Base-by-base conservation (phyloP, 257 asterid species). In the Salvia rosmarinus region DNA sequence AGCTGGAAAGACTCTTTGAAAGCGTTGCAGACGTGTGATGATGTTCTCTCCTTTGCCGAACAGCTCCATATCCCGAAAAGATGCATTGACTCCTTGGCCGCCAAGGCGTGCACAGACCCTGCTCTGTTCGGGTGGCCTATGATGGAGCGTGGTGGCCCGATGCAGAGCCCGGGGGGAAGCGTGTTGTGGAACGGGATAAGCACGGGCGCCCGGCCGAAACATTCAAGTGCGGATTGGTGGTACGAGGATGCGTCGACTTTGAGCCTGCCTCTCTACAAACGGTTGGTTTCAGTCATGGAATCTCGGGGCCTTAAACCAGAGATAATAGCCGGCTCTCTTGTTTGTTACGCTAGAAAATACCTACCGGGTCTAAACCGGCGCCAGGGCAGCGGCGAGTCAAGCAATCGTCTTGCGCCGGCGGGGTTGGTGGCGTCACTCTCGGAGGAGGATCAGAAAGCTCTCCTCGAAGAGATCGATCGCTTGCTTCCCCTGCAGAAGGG, bases 161-260 rank as follows among this genome's bases (percentile, higher is more conserved):
- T 93, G 96, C 98, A 93, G 86, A 93, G 98, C 57, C 98, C 98
- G 0, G 97, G 98, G 25, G 97, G 98, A 12, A 91, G 96, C 58
- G 87, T 94, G 37, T 55, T 94, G 79, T 94, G 99, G 99, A 94
- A 94, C 51, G 99, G 99, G 55, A 91, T 94, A 70, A 94, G 99
- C 91, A 91, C 99, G 1, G 99, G 99, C 0, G 97, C 97, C 52
- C 87, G 95, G 61, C 96, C 90, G 20, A 86, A 82, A 65, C 78
- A 79, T 56, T 57, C 88, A 9, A 85, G 84, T 59, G 81, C 94
- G 4, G 98, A 94, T 78, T 94, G 99, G 99, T 94, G 99, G 99
- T 91, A 81, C n/a, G 99, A 94, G 71, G 99, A 91, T 60, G 98
- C 91, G 16, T 85, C 96, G 3, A 80, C 88, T 70, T 60, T 94